These are phyloP conservation scores for Salix udensis DNA, from an alignment of 345 rosid species.

Conservation along the genomic window DNA sequence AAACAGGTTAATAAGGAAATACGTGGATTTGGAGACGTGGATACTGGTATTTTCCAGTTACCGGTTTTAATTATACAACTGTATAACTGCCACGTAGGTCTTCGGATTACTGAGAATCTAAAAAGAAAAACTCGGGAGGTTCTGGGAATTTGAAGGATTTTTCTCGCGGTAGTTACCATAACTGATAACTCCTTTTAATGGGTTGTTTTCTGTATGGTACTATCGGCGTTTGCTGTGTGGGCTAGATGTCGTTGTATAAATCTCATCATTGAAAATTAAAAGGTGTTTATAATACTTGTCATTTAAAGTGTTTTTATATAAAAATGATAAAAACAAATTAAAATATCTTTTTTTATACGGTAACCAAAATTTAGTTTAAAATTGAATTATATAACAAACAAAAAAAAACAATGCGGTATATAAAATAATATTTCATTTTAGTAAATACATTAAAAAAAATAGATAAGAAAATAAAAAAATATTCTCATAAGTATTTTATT, in stretches of 20 bases:
- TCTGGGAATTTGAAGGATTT: background rate
- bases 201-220: background rate
- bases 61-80: slow-evolving; percentile 26
- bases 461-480: background rate
- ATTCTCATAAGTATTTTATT: no score
- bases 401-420: no score
- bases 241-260: background rate
- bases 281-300: background rate
- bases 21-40: background rate
- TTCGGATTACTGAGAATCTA: slow-evolving; percentile 11
- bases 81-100: slow-evolving; percentile 32
- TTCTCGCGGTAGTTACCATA: background rate
- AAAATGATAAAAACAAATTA: no score
- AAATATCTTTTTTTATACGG: no score
- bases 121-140: slow-evolving; percentile 2
- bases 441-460: no score
- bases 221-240: background rate
- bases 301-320: no score
- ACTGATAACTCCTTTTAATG: background rate
- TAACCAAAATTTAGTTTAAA: background rate
- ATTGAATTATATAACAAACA: background rate
- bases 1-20: slow-evolving; percentile 23
- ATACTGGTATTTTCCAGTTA: slow-evolving; percentile 23
- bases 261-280: background rate
- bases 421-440: no score